Percentiles rank a stretch among this genome's conserved stretches.
phyloP scores from a whole-genome alignment of 2,329 filamentous ascomycete species.

The Trichoderma sp. region DNA sequence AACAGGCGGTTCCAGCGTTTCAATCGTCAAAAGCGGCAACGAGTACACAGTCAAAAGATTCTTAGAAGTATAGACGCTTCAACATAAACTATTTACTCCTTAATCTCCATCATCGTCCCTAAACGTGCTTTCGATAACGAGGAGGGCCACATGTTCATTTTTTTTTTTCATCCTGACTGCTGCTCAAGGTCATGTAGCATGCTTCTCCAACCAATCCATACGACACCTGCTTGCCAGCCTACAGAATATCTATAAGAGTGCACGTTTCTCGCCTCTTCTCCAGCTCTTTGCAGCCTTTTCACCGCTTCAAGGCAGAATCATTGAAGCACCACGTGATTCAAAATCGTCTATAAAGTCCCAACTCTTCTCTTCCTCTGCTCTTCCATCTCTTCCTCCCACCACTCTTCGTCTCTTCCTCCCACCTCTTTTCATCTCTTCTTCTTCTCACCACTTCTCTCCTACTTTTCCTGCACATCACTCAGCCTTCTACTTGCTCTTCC shows the following conservation, averaged over 20 bases:
- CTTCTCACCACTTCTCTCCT: neutral
- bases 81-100: neutral
- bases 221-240: neutral
- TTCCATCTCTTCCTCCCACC: neutral
- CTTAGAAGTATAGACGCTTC: neutral
- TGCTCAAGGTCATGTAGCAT: neutral
- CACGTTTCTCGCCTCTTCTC: neutral
- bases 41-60: neutral
- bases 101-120: neutral
- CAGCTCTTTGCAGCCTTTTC: neutral
- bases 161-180: neutral
- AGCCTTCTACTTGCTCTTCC: neutral
- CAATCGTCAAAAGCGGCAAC: neutral
- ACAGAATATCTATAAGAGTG: neutral
- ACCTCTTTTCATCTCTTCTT: neutral
- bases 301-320: neutral
- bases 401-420: too few species aligned
- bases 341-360: neutral
- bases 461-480: neutral
- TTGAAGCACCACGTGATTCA: slow-evolving; percentile 12
- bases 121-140: neutral
- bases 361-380: neutral
- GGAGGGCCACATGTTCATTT: neutral
- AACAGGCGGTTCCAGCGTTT: neutral
- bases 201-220: neutral